Percentiles rank a stretch among this genome's conserved stretches.
Evolutionary conservation across 2,329 filamentous ascomycete species (phyloP).

Genomic region (Didymella sp.): DNA sequence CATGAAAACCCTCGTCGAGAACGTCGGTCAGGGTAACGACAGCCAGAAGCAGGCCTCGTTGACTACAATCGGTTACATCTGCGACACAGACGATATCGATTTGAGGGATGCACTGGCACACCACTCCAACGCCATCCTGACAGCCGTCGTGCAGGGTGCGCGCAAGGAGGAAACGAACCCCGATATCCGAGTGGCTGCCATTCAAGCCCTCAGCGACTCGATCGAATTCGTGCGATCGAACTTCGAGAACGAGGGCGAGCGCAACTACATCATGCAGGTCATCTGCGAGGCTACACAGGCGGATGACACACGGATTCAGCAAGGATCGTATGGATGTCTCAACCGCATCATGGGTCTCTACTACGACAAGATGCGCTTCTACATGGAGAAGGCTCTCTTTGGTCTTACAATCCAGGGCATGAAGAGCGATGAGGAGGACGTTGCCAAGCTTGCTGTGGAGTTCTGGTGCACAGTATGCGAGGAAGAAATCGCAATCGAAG

Average conservation of each 20-base stretch:
- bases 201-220: conserved; percentile 92
- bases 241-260: conserved; percentile 98
- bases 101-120: conserved; percentile 79
- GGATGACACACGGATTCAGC: conserved; percentile 87
- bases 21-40: conserved; percentile 84
- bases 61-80: conserved; percentile 97
- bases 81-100: conserved; percentile 90
- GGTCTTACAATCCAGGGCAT: conserved; percentile 97
- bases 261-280: conserved; percentile 99
- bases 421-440: conserved; percentile 97
- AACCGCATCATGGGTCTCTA: conserved; percentile 99
- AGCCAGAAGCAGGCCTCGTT: conserved; percentile 94
- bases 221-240: conserved; percentile 98
- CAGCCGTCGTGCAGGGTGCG: conserved; percentile 95
- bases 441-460: conserved; percentile 96
- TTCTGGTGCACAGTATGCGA: conserved; percentile 99
- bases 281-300: conserved; percentile 98
- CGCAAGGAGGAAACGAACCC: conserved; percentile 92
- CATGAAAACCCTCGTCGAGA: conserved; percentile 87
- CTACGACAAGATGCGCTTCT: conserved; percentile 99
- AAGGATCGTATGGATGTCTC: conserved; percentile 93
- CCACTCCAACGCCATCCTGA: conserved; percentile 97
- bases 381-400: conserved; percentile 99
- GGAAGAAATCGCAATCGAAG: conserved; percentile 96
- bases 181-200: conserved; percentile 91